Evolutionary conservation across 225 moss, liverwort and hornwort species (phyloP).

Genomic region (Thuidium tamariscinum): DNA sequence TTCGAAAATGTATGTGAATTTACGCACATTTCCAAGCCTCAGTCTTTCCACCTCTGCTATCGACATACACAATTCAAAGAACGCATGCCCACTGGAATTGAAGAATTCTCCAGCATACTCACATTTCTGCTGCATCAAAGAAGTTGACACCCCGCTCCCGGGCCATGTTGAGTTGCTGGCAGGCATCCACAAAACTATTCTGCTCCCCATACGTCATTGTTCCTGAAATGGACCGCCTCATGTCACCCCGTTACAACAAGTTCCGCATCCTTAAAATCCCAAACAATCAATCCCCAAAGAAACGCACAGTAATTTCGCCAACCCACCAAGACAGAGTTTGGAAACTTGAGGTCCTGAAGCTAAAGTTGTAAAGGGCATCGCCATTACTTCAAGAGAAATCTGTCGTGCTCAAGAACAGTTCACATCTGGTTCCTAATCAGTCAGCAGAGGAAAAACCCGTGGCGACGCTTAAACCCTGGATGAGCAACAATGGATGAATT

Average conservation of each 20-base stretch:
- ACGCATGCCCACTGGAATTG: neutral
- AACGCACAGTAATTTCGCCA: neutral
- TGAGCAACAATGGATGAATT: constrained; percentile 5
- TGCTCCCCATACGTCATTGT: constrained; percentile 83
- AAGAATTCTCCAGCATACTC: neutral
- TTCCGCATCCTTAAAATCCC: neutral
- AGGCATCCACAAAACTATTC: constrained; percentile 52
- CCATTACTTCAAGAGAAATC: neutral
- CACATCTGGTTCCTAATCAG: neutral
- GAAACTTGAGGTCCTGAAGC: constrained; percentile 45
- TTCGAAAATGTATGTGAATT: neutral
- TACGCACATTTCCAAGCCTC: neutral
- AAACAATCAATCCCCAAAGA: neutral
- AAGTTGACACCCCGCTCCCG: constrained; percentile 61
- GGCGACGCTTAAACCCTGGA: neutral
- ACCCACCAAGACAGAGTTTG: constrained; percentile 59
- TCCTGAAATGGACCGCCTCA: constrained; percentile 21
- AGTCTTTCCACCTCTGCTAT: neutral
- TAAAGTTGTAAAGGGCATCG: constrained; percentile 16
- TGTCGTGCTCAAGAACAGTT: neutral
- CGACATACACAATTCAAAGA: neutral
- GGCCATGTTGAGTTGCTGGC: constrained; percentile 56
- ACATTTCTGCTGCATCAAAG: constrained; percentile 79
- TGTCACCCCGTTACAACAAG: neutral
- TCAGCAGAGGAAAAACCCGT: neutral